These are phyloP conservation scores for Circinella umbellata DNA, from an alignment of 371 early-diverging fungal genomes.

Conservation along the genomic window DNA sequence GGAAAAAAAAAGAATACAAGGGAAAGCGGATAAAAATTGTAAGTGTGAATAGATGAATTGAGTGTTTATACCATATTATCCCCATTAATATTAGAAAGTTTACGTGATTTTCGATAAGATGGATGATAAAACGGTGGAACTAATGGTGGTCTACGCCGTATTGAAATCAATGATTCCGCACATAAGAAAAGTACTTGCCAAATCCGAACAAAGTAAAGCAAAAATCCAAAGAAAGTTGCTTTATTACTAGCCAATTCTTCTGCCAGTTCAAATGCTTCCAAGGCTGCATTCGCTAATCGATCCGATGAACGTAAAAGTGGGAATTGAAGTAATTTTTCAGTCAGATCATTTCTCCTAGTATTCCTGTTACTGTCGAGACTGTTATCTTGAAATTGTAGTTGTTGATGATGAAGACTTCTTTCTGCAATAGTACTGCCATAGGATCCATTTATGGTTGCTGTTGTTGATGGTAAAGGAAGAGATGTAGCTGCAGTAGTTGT, in stretches of 20 bases:
- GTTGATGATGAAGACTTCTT: not conserved
- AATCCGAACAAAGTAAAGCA: conserved; percentile 19
- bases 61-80: not conserved
- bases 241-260: conserved; percentile 11
- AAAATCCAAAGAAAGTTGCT: not conserved
- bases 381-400: not conserved
- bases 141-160: not conserved
- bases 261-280: conserved; percentile 13
- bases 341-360: not conserved
- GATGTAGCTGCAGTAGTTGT: not conserved
- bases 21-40: not conserved
- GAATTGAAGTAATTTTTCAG: conserved; percentile 7
- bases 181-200: conserved; percentile 26
- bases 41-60: not conserved
- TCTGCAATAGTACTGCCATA: conserved; percentile 6
- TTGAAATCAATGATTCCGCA: conserved; percentile 21
- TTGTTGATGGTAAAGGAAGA: not conserved
- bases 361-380: not conserved
- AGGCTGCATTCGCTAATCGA: conserved; percentile 8
- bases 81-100: not conserved
- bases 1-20: not conserved
- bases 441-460: not conserved
- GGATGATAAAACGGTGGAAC: not conserved
- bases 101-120: not conserved
- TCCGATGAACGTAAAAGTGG: conserved; percentile 4